These are phyloP conservation scores for Botryotinia convoluta DNA, from an alignment of 2,329 filamentous ascomycete genomes.

Conservation along the genomic window DNA sequence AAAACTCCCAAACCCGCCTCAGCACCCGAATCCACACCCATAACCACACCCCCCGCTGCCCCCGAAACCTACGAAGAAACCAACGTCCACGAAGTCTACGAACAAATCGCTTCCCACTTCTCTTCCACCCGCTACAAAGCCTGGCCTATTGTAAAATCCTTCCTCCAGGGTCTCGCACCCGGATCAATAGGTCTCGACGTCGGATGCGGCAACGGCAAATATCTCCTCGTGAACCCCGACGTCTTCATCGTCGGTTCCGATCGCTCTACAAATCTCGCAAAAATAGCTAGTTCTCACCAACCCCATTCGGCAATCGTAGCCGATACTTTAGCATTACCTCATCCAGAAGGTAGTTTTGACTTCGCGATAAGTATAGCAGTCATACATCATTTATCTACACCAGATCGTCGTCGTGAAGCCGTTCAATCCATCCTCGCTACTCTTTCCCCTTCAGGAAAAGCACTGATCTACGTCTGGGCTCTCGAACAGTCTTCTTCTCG, in stretches of 20 bases:
- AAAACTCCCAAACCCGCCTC: not conserved
- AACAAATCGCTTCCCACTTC: slow-evolving; percentile 81
- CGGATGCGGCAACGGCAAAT: slow-evolving; percentile 97
- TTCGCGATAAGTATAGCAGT: slow-evolving; percentile 95
- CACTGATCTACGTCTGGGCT: slow-evolving; percentile 91
- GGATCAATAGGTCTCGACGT: slow-evolving; percentile 85
- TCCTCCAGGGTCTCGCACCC: slow-evolving; percentile 62
- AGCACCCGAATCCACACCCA: slow-evolving; percentile 3
- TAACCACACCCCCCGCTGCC: not conserved
- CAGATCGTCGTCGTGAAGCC: slow-evolving; percentile 67
- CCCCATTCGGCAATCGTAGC: slow-evolving; percentile 72
- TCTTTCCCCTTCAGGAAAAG: slow-evolving; percentile 50
- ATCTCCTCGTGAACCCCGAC: slow-evolving; percentile 73
- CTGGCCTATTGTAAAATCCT: slow-evolving; percentile 86
- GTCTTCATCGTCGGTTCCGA: slow-evolving; percentile 84
- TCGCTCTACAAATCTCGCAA: slow-evolving; percentile 61
- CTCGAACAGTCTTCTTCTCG: slow-evolving; percentile 86
- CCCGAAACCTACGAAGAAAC: slow-evolving; percentile 69
- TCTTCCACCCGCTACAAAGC: slow-evolving; percentile 77
- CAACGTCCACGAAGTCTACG: slow-evolving; percentile 91
- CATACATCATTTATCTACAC: slow-evolving; percentile 86
- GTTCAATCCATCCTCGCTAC: not conserved
- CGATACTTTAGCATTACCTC: slow-evolving; percentile 80
- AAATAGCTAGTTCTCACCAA: slow-evolving; percentile 46
- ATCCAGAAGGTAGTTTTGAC: slow-evolving; percentile 66